Evolutionary conservation across 2,329 filamentous ascomycete species (phyloP).

Genomic region (Phyllosticta ampelicida): DNA sequence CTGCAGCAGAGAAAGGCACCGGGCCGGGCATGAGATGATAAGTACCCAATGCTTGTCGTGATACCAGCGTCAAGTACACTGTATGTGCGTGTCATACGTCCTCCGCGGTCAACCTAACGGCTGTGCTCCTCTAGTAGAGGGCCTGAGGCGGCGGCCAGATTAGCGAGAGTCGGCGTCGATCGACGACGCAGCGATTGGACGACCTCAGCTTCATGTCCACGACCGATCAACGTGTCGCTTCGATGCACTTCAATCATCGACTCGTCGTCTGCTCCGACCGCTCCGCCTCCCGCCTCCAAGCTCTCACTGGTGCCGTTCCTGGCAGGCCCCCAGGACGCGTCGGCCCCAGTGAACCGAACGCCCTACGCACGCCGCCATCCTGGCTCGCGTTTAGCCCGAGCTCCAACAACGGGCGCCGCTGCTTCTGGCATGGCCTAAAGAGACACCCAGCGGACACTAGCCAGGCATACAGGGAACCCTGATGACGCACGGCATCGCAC

Average conservation of each 20-base stretch:
- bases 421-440: background rate
- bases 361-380: background rate
- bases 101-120: no score
- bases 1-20: no score
- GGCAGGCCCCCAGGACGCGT: background rate
- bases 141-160: background rate
- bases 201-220: background rate
- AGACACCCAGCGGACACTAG: background rate
- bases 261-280: background rate
- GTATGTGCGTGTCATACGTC: no score
- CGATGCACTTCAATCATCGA: background rate
- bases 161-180: background rate
- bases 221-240: background rate
- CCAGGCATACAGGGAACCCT: background rate
- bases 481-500: background rate
- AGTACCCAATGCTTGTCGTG: no score
- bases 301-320: background rate
- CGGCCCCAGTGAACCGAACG: background rate
- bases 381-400: background rate
- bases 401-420: background rate
- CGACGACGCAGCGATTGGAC: background rate
- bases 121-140: background rate
- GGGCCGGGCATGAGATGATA: no score
- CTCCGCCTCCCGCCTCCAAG: background rate
- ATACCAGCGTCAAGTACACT: no score